These are phyloP conservation scores for Trypethelium eluteriae DNA, from an alignment of 495 filamentous ascomycete species.

Conservation along the genomic window DNA sequence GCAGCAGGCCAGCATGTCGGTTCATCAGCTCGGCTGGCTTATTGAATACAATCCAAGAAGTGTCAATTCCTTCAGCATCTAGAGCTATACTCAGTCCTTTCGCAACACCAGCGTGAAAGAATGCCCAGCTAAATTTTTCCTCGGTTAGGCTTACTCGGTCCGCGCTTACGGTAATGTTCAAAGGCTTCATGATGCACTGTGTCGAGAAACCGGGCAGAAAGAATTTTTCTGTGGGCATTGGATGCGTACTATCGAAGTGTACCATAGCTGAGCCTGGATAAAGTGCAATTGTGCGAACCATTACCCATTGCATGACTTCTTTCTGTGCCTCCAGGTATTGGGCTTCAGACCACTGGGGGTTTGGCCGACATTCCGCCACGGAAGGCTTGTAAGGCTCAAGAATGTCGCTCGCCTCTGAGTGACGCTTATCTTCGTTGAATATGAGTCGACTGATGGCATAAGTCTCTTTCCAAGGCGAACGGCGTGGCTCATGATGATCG, in stretches of 20 bases:
- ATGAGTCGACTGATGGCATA: slow-evolving; percentile 72
- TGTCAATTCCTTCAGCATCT: slow-evolving; percentile 87
- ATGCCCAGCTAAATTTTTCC: slow-evolving; percentile 95
- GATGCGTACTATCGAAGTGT: slow-evolving; percentile 72
- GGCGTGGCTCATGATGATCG: slow-evolving; percentile 49
- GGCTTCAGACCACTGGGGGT: slow-evolving; percentile 72
- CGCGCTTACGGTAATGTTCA: slow-evolving; percentile 78
- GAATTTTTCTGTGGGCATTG: slow-evolving; percentile 83
- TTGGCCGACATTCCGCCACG: slow-evolving; percentile 64
- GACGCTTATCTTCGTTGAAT: slow-evolving; percentile 83
- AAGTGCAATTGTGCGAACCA: slow-evolving; percentile 78
- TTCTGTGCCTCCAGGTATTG: slow-evolving; percentile 92
- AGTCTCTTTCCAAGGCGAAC: slow-evolving; percentile 66
- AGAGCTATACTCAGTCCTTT: slow-evolving; percentile 84
- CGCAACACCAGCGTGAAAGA: slow-evolving; percentile 92
- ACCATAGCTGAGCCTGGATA: slow-evolving; percentile 77
- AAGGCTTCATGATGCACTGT: slow-evolving; percentile 80
- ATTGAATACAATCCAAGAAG: slow-evolving; percentile 97
- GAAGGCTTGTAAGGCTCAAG: slow-evolving; percentile 71
- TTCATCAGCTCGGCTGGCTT: slow-evolving; percentile 88
- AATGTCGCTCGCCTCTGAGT: slow-evolving; percentile 69
- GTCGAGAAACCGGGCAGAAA: slow-evolving; percentile 80
- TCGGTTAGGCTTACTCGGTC: slow-evolving; percentile 78
- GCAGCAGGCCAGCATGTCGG: slow-evolving; percentile 84
- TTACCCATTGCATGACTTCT: slow-evolving; percentile 72